Evolutionary conservation across 257 asterid genomes (phyloP).

Genomic region (Forsythia viridissima): DNA sequence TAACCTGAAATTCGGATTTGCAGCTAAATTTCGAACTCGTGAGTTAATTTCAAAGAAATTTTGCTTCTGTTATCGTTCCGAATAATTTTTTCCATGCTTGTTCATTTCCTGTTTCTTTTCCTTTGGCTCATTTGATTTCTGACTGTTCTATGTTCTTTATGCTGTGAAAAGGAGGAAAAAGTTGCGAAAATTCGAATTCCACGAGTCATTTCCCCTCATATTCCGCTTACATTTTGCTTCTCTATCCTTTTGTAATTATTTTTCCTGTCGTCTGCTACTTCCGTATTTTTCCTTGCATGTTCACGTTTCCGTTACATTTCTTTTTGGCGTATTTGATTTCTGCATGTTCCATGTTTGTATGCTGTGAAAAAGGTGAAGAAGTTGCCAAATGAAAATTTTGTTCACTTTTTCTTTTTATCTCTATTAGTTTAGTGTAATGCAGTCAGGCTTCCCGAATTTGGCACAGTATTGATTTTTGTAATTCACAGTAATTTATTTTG

Average conservation of each 20-base stretch:
- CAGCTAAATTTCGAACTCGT: not conserved
- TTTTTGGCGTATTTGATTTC: not conserved
- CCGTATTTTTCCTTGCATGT: not conserved
- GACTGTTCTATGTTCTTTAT: not conserved
- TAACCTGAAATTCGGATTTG: not conserved
- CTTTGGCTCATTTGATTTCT: not conserved
- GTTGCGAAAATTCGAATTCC: not conserved
- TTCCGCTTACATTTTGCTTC: not conserved
- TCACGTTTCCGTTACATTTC: not conserved
- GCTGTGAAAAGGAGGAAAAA: not conserved
- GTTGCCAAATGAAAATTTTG: not conserved
- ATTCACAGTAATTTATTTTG: not conserved
- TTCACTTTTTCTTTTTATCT: not conserved
- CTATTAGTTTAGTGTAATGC: not conserved
- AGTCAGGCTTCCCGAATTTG: not conserved
- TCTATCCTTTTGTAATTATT: too few relatives aligned
- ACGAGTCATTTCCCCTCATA: not conserved
- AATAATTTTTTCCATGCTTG: not conserved
- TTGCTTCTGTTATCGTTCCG: not conserved
- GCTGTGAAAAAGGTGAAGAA: not conserved
- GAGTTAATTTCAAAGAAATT: not conserved
- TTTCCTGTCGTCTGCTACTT: not conserved
- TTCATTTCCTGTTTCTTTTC: not conserved
- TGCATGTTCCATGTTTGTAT: not conserved
- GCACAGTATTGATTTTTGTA: not conserved